These are phyloP conservation scores for Trypanosoma boissoni DNA, from an alignment of 208 protist species.

Conservation along the genomic window DNA sequence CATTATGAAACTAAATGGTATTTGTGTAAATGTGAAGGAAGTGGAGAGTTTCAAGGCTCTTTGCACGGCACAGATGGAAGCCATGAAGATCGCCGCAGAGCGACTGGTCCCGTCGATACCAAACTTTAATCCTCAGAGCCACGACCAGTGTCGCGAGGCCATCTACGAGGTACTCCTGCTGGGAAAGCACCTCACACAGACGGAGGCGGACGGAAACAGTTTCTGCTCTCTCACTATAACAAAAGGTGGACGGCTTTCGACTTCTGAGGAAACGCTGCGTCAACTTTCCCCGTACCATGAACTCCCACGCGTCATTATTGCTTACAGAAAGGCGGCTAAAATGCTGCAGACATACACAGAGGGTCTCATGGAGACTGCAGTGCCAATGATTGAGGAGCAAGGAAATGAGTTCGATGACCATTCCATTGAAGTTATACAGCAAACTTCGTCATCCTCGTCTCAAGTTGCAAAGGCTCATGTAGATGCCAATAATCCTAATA, in stretches of 20 bases:
- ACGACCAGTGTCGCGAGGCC: slow-evolving; percentile 73
- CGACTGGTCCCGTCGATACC: slow-evolving; percentile 45
- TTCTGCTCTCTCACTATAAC: slow-evolving; percentile 44
- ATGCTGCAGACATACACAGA: slow-evolving; percentile 88
- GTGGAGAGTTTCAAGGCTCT: slow-evolving; percentile 53
- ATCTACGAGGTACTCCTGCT: slow-evolving; percentile 87
- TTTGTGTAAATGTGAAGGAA: slow-evolving; percentile 56
- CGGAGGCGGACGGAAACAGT: slow-evolving; percentile 5
- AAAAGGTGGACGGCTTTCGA: slow-evolving; percentile 85
- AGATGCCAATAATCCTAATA: too few species aligned
- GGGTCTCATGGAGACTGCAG: slow-evolving; percentile 77
- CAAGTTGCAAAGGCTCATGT: too few species aligned
- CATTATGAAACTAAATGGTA: slow-evolving; percentile 70
- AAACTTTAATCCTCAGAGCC: slow-evolving; percentile 86
- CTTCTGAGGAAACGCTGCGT: slow-evolving; percentile 84
- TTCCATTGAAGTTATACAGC: too few species aligned
- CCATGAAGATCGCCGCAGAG: slow-evolving; percentile 28
- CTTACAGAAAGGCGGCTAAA: slow-evolving; percentile 84
- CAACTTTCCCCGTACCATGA: slow-evolving; percentile 67
- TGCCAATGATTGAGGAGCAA: slow-evolving; percentile 22
- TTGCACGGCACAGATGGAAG: slow-evolving; percentile 52
- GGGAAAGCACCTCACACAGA: slow-evolving; percentile 45
- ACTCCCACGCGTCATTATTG: slow-evolving; percentile 65
- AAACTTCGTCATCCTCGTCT: too few species aligned
- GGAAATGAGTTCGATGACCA: slow-evolving; percentile 20